Base-by-base conservation (phyloP, 441 rosid species). In the Populus hybrid region DNA sequence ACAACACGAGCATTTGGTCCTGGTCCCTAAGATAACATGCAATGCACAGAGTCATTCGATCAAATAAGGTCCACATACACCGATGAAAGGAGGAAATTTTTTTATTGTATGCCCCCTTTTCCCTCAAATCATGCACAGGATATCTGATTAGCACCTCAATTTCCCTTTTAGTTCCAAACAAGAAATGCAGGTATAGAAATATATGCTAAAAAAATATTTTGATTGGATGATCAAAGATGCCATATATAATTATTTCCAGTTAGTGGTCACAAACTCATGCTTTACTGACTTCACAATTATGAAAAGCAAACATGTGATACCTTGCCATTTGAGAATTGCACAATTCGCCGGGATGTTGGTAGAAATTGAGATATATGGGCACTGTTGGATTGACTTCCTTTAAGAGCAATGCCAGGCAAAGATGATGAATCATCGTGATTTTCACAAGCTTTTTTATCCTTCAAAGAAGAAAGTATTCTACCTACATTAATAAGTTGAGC, bases 241-340 rank as follows among this genome's bases (percentile, higher is more conserved):
- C 61, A 53, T 53, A 53, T 16, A 18, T 53, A 18, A 18, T 53
- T 2, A 53, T 53, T 53, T 53, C 61, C 61, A 53, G 61, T 6
- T 18, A 21, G 67, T 9, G n/a, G 34, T 21, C 61, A 9, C 46
- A 64, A 18, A 19, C 19, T 14, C n/a, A 42, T 53, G 69, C 35
- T 74, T 23, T 5, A 63, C 67, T 12, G 14, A 32, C 63, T 26
- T 75, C 32, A 32, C 6, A 9, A 73, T n/a, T 76, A 19, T 69
- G 30, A 35, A 65, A 35, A 40, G 40, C 65, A 71, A 71, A 70
- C 23, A 69, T 61, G 30, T 30, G 32, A 46, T 87, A 93, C 99
- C 96, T 91, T 88, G 79, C 93, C 97, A 90, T 90, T 92, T 23
- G 99, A 95, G 80, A 95, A 95, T 74, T 95, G 99, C 77, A 95